Evolutionary conservation across 2,329 filamentous ascomycete species (phyloP).

Genomic region (Dactylellina parvicollis): DNA sequence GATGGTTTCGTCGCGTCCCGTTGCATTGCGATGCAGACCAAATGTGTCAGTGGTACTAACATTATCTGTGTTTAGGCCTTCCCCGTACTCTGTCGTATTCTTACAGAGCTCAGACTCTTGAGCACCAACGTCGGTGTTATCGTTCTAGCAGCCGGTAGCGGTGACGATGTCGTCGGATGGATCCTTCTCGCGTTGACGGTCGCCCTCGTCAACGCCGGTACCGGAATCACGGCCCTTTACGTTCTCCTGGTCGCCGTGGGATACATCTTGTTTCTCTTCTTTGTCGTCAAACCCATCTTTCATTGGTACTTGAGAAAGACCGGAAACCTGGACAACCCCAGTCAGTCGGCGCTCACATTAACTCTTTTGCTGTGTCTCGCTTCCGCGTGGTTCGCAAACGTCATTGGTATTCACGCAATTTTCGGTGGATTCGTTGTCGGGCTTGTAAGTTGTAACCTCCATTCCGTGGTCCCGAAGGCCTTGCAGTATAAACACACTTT

Average conservation of each 20-base stretch:
- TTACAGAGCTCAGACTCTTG: constrained; percentile 88
- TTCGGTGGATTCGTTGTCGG: constrained; percentile 92
- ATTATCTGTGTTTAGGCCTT: constrained; percentile 67
- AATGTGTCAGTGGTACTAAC: background rate
- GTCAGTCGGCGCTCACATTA: constrained; percentile 82
- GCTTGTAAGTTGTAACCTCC: constrained; percentile 12
- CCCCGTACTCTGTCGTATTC: constrained; percentile 89
- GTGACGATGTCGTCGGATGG: constrained; percentile 92
- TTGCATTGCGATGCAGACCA: too few relatives aligned
- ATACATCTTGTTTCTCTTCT: constrained; percentile 80
- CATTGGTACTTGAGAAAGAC: constrained; percentile 77
- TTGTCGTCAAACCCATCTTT: constrained; percentile 77
- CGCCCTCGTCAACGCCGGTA: constrained; percentile 86
- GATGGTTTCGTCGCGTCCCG: background rate
- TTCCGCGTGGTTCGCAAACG: constrained; percentile 85
- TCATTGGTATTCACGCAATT: constrained; percentile 92
- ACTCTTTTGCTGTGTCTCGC: constrained; percentile 81
- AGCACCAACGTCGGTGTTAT: constrained; percentile 85
- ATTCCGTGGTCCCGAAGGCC: background rate
- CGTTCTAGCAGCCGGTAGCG: constrained; percentile 87
- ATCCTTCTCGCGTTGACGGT: constrained; percentile 91
- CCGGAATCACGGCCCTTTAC: constrained; percentile 82
- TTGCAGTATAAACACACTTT: too few relatives aligned
- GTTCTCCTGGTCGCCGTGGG: constrained; percentile 79
- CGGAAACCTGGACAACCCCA: constrained; percentile 78